phyloP scores from a whole-genome alignment of 176 grass and related monocot genomes.

The Dendrocalamus sinicus region DNA sequence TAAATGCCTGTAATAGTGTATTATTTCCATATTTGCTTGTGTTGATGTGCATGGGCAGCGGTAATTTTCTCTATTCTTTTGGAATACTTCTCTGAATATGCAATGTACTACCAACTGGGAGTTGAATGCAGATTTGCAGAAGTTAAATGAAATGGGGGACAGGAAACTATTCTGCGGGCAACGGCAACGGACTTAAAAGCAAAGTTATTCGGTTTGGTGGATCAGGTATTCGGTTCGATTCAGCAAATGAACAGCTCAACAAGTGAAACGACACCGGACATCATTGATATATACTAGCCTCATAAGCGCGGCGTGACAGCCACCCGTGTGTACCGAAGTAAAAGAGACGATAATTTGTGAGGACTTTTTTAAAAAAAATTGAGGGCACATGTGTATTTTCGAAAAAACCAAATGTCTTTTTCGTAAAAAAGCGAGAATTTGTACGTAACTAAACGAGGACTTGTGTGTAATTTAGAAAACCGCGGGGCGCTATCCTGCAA shows the following conservation, averaged over 20 bases:
- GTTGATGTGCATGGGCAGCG: constrained; percentile 27
- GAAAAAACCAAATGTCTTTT: no score
- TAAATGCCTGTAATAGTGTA: neutral
- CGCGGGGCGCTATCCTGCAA: no score
- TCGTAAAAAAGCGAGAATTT: no score
- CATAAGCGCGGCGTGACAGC: no score
- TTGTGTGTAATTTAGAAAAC: no score
- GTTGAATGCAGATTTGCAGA: constrained; percentile 37
- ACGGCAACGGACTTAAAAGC: constrained; percentile 44
- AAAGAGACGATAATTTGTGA: no score
- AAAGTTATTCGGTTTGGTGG: constrained; percentile 47
- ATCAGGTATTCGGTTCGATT: constrained; percentile 13
- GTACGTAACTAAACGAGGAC: no score
- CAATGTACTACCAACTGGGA: constrained; percentile 25
- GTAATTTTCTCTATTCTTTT: constrained; percentile 11
- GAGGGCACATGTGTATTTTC: no score
- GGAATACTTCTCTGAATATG: neutral
- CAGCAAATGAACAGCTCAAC: constrained; percentile 27
- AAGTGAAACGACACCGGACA: constrained; percentile 3
- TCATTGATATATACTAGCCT: no score
- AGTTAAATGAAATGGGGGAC: neutral
- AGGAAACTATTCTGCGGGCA: constrained; percentile 19
- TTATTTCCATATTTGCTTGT: constrained; percentile 25
- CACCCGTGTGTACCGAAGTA: no score
- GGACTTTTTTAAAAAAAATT: no score